Conservation (phyloP, 1,284 basidiomycete species). For the Leccinum holopus region DNA sequence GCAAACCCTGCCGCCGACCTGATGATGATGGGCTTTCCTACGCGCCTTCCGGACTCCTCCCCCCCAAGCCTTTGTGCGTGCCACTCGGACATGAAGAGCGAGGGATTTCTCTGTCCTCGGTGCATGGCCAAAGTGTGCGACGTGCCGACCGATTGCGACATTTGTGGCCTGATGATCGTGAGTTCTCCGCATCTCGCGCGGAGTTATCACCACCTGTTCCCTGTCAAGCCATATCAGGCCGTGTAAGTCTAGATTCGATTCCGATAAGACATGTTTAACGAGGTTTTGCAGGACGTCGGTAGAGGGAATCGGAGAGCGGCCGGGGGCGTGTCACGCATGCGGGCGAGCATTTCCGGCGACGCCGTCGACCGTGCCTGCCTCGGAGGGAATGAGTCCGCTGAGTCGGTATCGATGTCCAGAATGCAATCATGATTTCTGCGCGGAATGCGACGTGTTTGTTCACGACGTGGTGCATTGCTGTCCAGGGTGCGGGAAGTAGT, state of each 20-base stretch:
- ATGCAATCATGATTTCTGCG: slow-evolving; percentile 57
- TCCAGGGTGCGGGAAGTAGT: slow-evolving; percentile 52
- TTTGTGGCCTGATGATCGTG: slow-evolving; percentile 97
- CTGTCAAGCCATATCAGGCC: slow-evolving; percentile 77
- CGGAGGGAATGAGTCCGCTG: slow-evolving; percentile 71
- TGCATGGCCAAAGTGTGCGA: slow-evolving; percentile 95
- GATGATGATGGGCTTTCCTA: slow-evolving; percentile 99
- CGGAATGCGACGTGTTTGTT: slow-evolving; percentile 74
- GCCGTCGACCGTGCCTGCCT: slow-evolving; percentile 36
- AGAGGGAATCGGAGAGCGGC: slow-evolving; percentile 37
- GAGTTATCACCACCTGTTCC: slow-evolving; percentile 94
- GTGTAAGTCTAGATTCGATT: slow-evolving; percentile 54
- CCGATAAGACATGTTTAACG: slow-evolving; percentile 9
- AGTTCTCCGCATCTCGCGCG: slow-evolving; percentile 95
- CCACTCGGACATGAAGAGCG: slow-evolving; percentile 85
- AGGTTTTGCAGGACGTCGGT: slow-evolving; percentile 38
- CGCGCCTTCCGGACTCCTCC: slow-evolving; percentile 80
- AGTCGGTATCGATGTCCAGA: slow-evolving; percentile 77
- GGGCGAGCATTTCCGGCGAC: slow-evolving; percentile 56
- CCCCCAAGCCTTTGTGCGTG: slow-evolving; percentile 89
- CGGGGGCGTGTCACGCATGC: slow-evolving; percentile 67
- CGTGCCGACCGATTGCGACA: slow-evolving; percentile 96
- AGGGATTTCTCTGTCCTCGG: slow-evolving; percentile 93
- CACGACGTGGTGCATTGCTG: slow-evolving; percentile 76
- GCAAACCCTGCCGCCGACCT: slow-evolving; percentile 79